Percentiles rank a stretch among this genome's conserved stretches.
phyloP scores from a whole-genome alignment of 345 rosid species.

The Mangifera indica region DNA sequence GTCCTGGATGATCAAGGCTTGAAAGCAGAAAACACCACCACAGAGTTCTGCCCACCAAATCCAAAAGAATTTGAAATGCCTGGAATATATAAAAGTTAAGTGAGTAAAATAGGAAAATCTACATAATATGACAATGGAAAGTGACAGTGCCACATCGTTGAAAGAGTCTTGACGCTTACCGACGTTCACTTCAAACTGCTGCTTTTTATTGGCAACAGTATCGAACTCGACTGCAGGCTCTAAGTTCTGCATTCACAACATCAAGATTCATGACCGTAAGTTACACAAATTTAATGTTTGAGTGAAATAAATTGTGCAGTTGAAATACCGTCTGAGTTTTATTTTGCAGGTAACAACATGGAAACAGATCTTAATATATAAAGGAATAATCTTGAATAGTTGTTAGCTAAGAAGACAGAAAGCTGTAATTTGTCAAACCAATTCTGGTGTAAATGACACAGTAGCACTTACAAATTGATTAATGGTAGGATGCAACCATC shows the following conservation, averaged over 20 bases:
- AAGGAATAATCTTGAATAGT: not conserved
- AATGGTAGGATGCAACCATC: constrained; percentile 94
- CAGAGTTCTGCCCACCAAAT: constrained; percentile 99
- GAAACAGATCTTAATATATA: not conserved
- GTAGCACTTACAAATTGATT: constrained; percentile 81
- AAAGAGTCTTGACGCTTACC: constrained; percentile 53
- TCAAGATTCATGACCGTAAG: too few species aligned
- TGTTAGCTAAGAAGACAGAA: not conserved
- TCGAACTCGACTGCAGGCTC: constrained; percentile 90
- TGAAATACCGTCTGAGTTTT: too few species aligned
- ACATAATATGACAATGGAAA: constrained; percentile 3
- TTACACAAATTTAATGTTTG: not conserved
- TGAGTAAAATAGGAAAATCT: constrained; percentile 2
- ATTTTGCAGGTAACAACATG: not conserved
- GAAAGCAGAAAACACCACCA: constrained; percentile 84
- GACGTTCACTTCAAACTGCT: constrained; percentile 94
- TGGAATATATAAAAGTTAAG: constrained; percentile 31
- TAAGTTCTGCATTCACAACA: constrained; percentile 55
- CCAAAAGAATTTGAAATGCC: constrained; percentile 97
- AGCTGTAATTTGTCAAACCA: not conserved
- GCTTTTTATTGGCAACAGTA: constrained; percentile 76
- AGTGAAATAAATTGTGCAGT: not conserved
- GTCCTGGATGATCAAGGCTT: constrained; percentile 56
- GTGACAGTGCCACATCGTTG: not conserved
- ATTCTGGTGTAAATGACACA: constrained; percentile 3